Evolutionary conservation across 2,329 filamentous ascomycete genomes (phyloP), one percentile per base, ranked within the genome.

Genomic region (Rutstroemia sp.): DNA sequence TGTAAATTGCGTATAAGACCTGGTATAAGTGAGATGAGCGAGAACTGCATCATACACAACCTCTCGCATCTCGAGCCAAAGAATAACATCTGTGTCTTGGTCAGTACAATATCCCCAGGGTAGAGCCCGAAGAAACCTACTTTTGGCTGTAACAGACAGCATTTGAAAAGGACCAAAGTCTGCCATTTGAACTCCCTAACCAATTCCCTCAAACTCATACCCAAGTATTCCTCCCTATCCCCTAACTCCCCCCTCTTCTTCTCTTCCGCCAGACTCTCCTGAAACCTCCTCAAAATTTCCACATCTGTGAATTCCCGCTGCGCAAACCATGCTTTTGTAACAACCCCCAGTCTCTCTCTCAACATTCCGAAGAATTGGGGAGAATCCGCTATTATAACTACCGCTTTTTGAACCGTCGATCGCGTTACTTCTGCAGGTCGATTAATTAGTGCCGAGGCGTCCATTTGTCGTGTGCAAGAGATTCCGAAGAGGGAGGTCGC

Each of bases 31-130:
- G 92, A 96, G 64, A 99, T 87, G 47, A 99, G 81, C 45, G 92
- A 94, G 75, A 97, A 99, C 72, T 99, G 94, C 73, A 96, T 92
- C 88, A 97, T 95, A 80, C 94, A 99, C 64, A 99, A 76, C 62
- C 88, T 82, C 72, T 99, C 94, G 72, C 94, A 97, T 65, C 91
- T 85, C n/a, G 92, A 91, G 60, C 94, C 92, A 67, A 97, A 99
- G 75, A 99, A 97, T 54, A 99, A 84, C 88, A 97, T 97, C 92
- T 96, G 64, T 14, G n/a, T 0, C 27, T 14, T 25, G 16, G 59
- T 62, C 46, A 63, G 51, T 23, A 46, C 1, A 7, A 19, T 16
- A 34, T 44, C 30, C 46, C 6, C 5, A 14, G 9, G 3, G 44
- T 16, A 19, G 6, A 14, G 50, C n/a, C 14, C 10, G 27, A 23